Conservation (phyloP, 768 basidiomycete genomes). For the Lentinula aciculospora region DNA sequence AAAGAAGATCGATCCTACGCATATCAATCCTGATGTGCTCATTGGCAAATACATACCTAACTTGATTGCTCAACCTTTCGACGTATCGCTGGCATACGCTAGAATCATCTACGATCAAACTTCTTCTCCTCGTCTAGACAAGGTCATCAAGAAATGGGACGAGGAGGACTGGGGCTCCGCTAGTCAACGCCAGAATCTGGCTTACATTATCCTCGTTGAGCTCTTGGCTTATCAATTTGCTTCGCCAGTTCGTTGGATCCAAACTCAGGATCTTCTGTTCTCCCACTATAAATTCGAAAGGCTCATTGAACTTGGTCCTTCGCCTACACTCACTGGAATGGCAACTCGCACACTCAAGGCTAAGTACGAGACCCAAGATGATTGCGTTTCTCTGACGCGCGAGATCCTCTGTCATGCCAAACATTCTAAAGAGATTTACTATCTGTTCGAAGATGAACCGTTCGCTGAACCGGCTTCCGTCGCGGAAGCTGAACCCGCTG, state of each 20-base stretch:
- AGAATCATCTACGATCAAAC: slow-evolving; percentile 97
- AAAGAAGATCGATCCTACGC: slow-evolving; percentile 92
- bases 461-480: slow-evolving; percentile 38
- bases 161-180: slow-evolving; percentile 79
- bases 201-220: slow-evolving; percentile 95
- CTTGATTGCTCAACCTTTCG: slow-evolving; percentile 85
- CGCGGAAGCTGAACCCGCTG: slow-evolving; percentile 26
- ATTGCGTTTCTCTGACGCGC: slow-evolving; percentile 74
- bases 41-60: slow-evolving; percentile 97
- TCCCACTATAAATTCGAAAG: slow-evolving; percentile 83
- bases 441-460: slow-evolving; percentile 89
- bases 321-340: slow-evolving; percentile 95
- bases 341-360: slow-evolving; percentile 84
- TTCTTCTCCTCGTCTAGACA: slow-evolving; percentile 89
- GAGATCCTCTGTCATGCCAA: slow-evolving; percentile 91
- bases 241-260: slow-evolving; percentile 98
- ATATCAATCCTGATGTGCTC: slow-evolving; percentile 92
- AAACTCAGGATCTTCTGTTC: slow-evolving; percentile 96
- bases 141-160: slow-evolving; percentile 93
- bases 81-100: slow-evolving; percentile 79
- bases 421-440: slow-evolving; percentile 95
- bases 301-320: slow-evolving; percentile 93
- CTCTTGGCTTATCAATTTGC: slow-evolving; percentile 97
- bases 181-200: slow-evolving; percentile 87
- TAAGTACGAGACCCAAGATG: slow-evolving; percentile 89